Base-by-base conservation (phyloP, 257 asterid species). In the Solanum arcanum region DNA sequence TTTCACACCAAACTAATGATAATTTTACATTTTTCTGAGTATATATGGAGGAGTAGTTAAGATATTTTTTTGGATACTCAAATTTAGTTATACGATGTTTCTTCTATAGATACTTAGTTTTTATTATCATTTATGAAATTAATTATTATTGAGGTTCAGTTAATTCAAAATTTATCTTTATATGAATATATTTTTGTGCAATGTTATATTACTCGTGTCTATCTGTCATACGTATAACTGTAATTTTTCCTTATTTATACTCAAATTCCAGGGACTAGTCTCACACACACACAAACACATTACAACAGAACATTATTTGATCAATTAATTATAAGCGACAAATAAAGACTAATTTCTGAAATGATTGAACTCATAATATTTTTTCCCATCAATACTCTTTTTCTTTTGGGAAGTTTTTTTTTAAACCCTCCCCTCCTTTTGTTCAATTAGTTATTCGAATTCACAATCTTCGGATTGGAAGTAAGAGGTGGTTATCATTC, bases 391-490 rank as follows among this genome's bases (percentile, higher is more conserved):
- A 64, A n/a, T n/a, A 11, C 18, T n/a, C 33, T 5, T 25, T 35
- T 35, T 35, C 7, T 35, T 35, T 35, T 35, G 1, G 39, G 39
- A 35, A 35, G 31, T 29, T 29, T 1, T 35, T 35, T 35, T 35
- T 35, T 35, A 5, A 35, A 35, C 0, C 7, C 39, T 5, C 7
- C 39, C 39, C 7, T 6, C 39, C 39, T 35, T 35, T 5, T 35
- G 39, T 1, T 35, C 39, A 1, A 5, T 35, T 5, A 1, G 39
- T 5, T 5, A 35, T 1, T 35, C 7, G 7, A 35, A 39, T 7
- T 39, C 2, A 0, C 9, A 39, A 39, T 0, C 9, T 39, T 39
- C 0, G 0, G 2, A 0, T 39, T 39, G 9, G 0, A 39, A 39
- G 7, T 39, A 2, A 39, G 9, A 7, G 41, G 41, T 37, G 41